Percentiles rank a stretch among this genome's conserved stretches.
These are phyloP conservation scores for Tothia fuscella DNA, from an alignment of 2,329 filamentous ascomycete species.

Conservation along the genomic window DNA sequence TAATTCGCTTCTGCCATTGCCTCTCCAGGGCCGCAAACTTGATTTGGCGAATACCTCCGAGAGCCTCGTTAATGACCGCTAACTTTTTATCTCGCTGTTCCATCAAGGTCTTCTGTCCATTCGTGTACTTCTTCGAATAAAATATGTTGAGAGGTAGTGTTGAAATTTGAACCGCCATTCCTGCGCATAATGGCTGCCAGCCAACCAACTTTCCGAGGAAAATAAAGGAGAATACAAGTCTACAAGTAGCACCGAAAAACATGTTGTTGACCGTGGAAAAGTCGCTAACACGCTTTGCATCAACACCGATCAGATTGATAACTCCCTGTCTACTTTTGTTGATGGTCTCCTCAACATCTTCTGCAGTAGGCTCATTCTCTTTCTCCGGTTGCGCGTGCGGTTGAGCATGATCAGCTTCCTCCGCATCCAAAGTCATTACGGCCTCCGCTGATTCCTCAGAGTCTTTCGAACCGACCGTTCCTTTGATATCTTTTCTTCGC, in stretches of 20 bases:
- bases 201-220: constrained; percentile 61
- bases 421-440: too few relatives aligned
- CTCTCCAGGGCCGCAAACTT: constrained; percentile 69
- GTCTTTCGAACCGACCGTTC: constrained; percentile 21
- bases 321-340: constrained; percentile 56
- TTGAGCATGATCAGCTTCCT: constrained; percentile 21
- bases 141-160: constrained; percentile 58
- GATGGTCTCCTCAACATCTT: constrained; percentile 33
- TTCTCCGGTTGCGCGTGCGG: constrained; percentile 7
- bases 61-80: constrained; percentile 61
- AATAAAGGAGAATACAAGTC: constrained; percentile 51
- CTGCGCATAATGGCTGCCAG: constrained; percentile 55
- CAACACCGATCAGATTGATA: constrained; percentile 69
- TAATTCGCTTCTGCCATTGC: constrained; percentile 63
- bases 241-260: constrained; percentile 50
- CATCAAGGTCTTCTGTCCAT: constrained; percentile 56
- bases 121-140: constrained; percentile 52
- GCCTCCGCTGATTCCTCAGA: constrained; percentile 23
- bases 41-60: constrained; percentile 72
- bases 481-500: constrained; percentile 65
- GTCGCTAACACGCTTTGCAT: constrained; percentile 55
- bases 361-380: constrained; percentile 15
- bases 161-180: constrained; percentile 50
- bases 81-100: constrained; percentile 65
- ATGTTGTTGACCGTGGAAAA: constrained; percentile 56